Percentiles rank a stretch among this genome's conserved stretches.
phyloP scores from a whole-genome alignment of 2,329 filamentous ascomycete genomes.

The Aureobasidium sp. region DNA sequence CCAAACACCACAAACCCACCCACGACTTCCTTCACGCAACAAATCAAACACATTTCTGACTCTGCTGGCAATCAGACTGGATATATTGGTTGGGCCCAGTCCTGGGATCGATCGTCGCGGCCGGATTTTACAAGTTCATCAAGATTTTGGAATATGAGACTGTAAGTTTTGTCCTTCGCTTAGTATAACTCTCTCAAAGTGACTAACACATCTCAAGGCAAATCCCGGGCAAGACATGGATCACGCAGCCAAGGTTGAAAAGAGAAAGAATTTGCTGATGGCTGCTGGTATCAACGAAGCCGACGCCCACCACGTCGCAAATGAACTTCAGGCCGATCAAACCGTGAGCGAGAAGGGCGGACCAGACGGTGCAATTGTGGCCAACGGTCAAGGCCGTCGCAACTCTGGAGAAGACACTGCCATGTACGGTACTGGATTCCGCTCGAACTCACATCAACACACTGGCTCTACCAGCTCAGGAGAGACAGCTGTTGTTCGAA shows the following conservation, averaged over 20 bases:
- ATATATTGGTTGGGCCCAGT: slow-evolving; percentile 26
- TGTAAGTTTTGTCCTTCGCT: neutral
- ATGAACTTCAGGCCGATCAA: slow-evolving; percentile 12
- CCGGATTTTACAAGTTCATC: slow-evolving; percentile 26
- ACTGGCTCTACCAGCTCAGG: slow-evolving; percentile 11
- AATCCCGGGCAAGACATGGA: slow-evolving; percentile 23
- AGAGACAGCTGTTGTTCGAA: slow-evolving; percentile 10
- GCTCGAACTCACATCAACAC: slow-evolving; percentile 8
- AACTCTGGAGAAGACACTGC: neutral
- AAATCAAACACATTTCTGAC: neutral
- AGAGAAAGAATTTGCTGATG: slow-evolving; percentile 15
- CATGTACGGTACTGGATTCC: slow-evolving; percentile 18
- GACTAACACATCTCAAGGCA: slow-evolving; percentile 11
- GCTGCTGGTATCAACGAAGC: slow-evolving; percentile 17
- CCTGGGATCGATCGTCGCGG: slow-evolving; percentile 23
- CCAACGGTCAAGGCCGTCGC: slow-evolving; percentile 14
- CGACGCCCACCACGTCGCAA: slow-evolving; percentile 15
- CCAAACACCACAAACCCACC: no score
- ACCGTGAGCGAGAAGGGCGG: neutral
- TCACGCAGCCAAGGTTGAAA: slow-evolving; percentile 14
- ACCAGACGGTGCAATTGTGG: slow-evolving; percentile 11
- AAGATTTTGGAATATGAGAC: slow-evolving; percentile 27
- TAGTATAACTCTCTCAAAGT: no score
- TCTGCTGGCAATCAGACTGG: slow-evolving; percentile 15
- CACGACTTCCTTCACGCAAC: no score